Percentiles rank a stretch among this genome's conserved stretches.
phyloP scores from a whole-genome alignment of 2,329 filamentous ascomycete genomes.

The Coniochaeta sp. region DNA sequence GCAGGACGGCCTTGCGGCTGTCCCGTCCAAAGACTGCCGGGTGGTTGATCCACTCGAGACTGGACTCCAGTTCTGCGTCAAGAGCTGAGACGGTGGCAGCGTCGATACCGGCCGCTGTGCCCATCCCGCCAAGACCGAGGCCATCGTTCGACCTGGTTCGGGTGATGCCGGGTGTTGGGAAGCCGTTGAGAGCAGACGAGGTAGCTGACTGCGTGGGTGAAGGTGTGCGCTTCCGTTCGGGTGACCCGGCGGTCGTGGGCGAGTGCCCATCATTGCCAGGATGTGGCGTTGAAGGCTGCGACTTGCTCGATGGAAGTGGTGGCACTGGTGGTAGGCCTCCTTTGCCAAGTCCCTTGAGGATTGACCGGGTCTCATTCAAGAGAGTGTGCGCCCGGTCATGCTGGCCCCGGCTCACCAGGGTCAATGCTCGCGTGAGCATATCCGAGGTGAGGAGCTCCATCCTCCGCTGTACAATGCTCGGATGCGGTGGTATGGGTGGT shows the following conservation, averaged over 20 bases:
- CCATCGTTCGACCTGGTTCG: conserved; percentile 49
- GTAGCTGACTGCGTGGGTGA: conserved; percentile 45
- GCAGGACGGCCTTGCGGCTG: conserved; percentile 88
- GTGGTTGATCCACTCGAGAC: conserved; percentile 95
- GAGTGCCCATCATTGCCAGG: conserved; percentile 33
- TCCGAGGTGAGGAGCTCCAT: conserved; percentile 98
- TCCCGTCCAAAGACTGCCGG: conserved; percentile 92
- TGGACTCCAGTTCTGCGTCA: conserved; percentile 83
- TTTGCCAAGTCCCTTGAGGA: conserved; percentile 92
- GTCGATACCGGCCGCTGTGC: conserved; percentile 66
- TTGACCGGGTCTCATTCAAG: conserved; percentile 86
- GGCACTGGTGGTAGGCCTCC: conserved; percentile 88
- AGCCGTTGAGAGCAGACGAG: conserved; percentile 31
- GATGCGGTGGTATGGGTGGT: conserved; percentile 89
- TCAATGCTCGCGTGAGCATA: conserved; percentile 90
- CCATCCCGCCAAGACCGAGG: conserved; percentile 42
- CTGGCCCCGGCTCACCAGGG: conserved; percentile 82
- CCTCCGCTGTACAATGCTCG: conserved; percentile 86
- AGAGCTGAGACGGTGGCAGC: conserved; percentile 73
- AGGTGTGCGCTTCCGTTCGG: conserved; percentile 48
- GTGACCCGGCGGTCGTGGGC: conserved; percentile 36
- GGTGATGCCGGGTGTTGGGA: conserved; percentile 33
- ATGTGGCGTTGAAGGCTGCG: conserved; percentile 42
- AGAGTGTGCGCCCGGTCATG: conserved; percentile 91
- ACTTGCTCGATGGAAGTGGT: conserved; percentile 40